Base-by-base conservation (phyloP, 2,329 filamentous ascomycete species). In the Epichloe scottii region DNA sequence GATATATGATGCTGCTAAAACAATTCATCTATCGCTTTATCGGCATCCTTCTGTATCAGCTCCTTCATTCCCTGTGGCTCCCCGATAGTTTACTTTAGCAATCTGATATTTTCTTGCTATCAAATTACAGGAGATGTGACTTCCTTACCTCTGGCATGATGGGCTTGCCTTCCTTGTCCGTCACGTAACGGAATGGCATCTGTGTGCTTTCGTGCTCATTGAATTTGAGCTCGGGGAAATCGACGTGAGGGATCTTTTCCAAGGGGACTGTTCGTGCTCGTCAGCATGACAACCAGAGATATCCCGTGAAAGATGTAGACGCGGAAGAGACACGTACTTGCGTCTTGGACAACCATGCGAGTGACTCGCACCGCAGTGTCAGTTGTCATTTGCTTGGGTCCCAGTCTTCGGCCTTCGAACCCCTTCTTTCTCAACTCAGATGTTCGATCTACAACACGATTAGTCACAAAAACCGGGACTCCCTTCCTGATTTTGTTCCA, bases 171-270 rank as follows among this genome's bases (percentile, higher is more conserved):
- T 87, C 73, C 11, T 79, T 71, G 48, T 78, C 83, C 63, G 79
- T 84, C 48, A 98, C 90, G 64, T 98, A 98, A 58, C 93, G 87
- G 69, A 98, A 98, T 1, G 93, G 93, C 93, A 98, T 97, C 67
- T 95, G 78, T 0, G 90, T 95, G 66, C 87, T 93, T 71, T 98
- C 93, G 62, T 95, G 84, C 64, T 93, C 84, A 66, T 87, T 88
- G 66, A 97, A 85, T 63, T 84, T 84, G 63, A 98, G 78, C 63
- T 97, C 91, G 0, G 93, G 93, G 62, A 87, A 83, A 65, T 97
- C 90, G 35, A 93, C 67, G 63, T 93, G 96, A 2, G 82, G 76
- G 35, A 98, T 85, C 57, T 89, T 74, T 51, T 86, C 81, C 45
- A 98, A 73, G 0, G 86, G 77, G 38, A 84, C 89, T 95, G 58